Evolutionary conservation across 208 protist species (phyloP).

Genomic region (Wallacemonas rigidus): DNA sequence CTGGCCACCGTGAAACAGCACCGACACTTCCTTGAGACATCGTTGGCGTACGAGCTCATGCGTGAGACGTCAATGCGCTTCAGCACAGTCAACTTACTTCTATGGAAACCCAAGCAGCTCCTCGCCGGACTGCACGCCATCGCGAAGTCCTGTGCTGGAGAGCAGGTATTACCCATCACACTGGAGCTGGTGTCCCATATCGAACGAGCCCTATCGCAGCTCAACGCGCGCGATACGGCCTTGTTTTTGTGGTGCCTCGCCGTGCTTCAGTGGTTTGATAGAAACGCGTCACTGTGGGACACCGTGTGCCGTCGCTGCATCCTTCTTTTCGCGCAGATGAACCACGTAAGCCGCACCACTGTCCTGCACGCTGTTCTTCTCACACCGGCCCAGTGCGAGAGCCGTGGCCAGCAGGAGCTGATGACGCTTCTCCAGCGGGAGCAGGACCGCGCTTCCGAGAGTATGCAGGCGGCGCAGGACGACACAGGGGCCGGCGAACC

Average conservation of each 20-base stretch:
- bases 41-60: conserved; percentile 29
- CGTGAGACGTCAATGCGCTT: conserved; percentile 39
- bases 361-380: conserved; percentile 59
- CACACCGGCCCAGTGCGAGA: conserved; percentile 19
- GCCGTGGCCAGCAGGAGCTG: conserved; percentile 43
- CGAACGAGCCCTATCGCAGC: conserved; percentile 40
- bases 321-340: conserved; percentile 42
- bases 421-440: conserved; percentile 13
- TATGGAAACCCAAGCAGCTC: conserved; percentile 55
- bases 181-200: conserved; percentile 42
- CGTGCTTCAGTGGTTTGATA: conserved; percentile 26
- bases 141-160: conserved; percentile 39
- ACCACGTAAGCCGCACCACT: conserved; percentile 35
- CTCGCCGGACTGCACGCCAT: conserved; percentile 55
- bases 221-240: conserved; percentile 48
- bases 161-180: conserved; percentile 29
- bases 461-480: background rate
- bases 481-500: background rate
- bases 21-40: conserved; percentile 24
- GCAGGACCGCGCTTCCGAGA: background rate
- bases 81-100: conserved; percentile 29
- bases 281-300: conserved; percentile 46
- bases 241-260: conserved; percentile 70
- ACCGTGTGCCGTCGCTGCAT: conserved; percentile 48
- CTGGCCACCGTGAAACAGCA: conserved; percentile 36